Conservation (phyloP, 2,329 filamentous ascomycete genomes). For the Sporothrix phasma region DNA sequence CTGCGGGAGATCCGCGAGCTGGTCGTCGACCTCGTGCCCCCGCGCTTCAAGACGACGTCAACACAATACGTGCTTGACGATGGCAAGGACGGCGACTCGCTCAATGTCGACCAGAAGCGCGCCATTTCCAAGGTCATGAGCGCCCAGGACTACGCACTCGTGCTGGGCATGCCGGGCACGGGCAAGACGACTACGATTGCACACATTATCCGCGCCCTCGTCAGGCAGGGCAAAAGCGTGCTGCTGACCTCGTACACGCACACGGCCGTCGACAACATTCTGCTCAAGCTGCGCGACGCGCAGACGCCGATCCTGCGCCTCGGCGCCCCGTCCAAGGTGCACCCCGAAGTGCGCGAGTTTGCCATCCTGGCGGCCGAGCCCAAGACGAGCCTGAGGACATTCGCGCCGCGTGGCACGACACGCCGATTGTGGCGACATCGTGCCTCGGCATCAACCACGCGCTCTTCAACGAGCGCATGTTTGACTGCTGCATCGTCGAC, state of each 20-base stretch:
- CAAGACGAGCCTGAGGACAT: constrained; percentile 76
- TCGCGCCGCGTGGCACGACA: constrained; percentile 70
- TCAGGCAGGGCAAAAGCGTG: constrained; percentile 83
- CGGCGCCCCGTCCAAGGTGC: constrained; percentile 74
- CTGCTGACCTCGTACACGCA: constrained; percentile 93
- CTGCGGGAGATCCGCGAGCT: constrained; percentile 64
- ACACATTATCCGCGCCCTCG: constrained; percentile 86
- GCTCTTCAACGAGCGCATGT: constrained; percentile 77
- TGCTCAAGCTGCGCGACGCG: constrained; percentile 68
- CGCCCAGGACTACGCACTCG: constrained; percentile 89
- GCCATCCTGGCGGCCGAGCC: constrained; percentile 66
- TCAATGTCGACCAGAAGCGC: constrained; percentile 78
- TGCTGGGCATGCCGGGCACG: constrained; percentile 95
- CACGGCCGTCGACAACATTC: constrained; percentile 94
- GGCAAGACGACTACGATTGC: constrained; percentile 98
- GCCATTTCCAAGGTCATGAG: constrained; percentile 95
- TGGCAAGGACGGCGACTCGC: constrained; percentile 45
- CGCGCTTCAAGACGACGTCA: constrained; percentile 58
- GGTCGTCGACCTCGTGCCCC: constrained; percentile 66
- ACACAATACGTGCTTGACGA: constrained; percentile 49
- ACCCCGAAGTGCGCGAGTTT: constrained; percentile 79
- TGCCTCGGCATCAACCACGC: constrained; percentile 86
- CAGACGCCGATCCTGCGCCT: constrained; percentile 74
- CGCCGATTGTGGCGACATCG: constrained; percentile 85
- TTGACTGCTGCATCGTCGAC: constrained; percentile 97